phyloP scores from a whole-genome alignment of 768 basidiomycete genomes.

The Rossbeevera mucosa region DNA sequence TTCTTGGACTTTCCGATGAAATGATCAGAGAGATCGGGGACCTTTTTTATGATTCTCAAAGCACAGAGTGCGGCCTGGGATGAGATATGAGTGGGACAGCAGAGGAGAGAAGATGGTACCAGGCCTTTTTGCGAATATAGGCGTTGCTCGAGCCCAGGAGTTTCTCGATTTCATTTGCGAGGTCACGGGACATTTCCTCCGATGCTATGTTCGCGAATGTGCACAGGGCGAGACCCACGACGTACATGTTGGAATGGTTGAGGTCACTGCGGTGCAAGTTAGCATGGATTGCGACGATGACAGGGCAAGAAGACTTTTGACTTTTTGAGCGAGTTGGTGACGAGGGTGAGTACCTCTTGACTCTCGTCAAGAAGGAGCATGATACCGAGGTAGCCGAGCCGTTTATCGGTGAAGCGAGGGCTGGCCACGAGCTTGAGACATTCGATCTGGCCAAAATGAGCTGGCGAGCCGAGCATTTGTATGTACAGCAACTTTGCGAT shows the following conservation, averaged over 20 bases:
- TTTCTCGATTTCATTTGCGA: constrained; percentile 97
- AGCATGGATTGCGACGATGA: constrained; percentile 4
- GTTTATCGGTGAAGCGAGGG: constrained; percentile 93
- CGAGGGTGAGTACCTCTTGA: constrained; percentile 93
- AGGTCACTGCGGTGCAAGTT: constrained; percentile 65
- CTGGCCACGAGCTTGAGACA: constrained; percentile 93
- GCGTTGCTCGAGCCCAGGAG: constrained; percentile 95
- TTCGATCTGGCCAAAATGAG: constrained; percentile 99
- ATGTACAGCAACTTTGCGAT: constrained; percentile 98
- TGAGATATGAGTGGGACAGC: not conserved
- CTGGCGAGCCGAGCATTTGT: constrained; percentile 97
- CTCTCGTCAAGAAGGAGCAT: constrained; percentile 98
- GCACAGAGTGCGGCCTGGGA: constrained; percentile 90
- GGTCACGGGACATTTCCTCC: constrained; percentile 98
- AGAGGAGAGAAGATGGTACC: not conserved
- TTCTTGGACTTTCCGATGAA: constrained; percentile 85
- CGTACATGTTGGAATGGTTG: constrained; percentile 99
- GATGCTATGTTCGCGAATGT: constrained; percentile 99
- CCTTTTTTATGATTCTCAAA: constrained; percentile 88
- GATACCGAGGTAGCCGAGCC: constrained; percentile 93
- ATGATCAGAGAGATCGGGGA: constrained; percentile 92
- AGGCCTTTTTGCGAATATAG: constrained; percentile 97
- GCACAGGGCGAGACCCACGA: constrained; percentile 92
- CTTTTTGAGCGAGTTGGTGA: constrained; percentile 99
- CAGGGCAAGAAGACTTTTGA: constrained; percentile 68